Conservation (phyloP, 2,329 filamentous ascomycete genomes). For the Fusarium begoniae region DNA sequence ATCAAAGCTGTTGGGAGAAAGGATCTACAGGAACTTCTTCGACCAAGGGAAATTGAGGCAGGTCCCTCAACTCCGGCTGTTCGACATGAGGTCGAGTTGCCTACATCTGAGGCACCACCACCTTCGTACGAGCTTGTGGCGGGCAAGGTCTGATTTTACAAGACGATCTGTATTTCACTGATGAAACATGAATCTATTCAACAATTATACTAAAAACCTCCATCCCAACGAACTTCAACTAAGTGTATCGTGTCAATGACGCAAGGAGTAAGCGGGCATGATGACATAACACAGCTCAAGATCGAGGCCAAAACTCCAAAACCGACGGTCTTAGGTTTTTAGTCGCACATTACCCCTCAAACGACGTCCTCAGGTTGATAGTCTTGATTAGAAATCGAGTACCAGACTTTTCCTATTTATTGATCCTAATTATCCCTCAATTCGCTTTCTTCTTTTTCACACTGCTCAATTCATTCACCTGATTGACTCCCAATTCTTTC, state of each 20-base stretch:
- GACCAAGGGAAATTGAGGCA: not conserved
- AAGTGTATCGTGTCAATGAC: not conserved
- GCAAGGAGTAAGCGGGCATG: not conserved
- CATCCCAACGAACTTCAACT: not conserved
- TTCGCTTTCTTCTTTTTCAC: no score
- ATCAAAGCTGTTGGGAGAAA: not conserved
- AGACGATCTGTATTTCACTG: rapidly evolving
- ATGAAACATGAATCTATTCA: no score
- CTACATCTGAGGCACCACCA: not conserved
- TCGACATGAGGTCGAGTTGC: not conserved
- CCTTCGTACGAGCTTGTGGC: conserved; percentile 5
- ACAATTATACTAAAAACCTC: rapidly evolving
- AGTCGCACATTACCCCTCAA: conserved; percentile 23
- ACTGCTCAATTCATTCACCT: not conserved
- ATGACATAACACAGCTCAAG: not conserved
- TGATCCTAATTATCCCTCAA: not conserved
- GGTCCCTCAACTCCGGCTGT: not conserved
- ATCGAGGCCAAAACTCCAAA: not conserved
- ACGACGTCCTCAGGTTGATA: conserved; percentile 27
- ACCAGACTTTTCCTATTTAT: not conserved
- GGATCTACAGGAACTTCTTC: not conserved
- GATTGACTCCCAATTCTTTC: not conserved
- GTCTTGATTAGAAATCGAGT: not conserved
- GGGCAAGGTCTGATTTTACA: not conserved
- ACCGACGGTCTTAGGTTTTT: conserved; percentile 17